Conservation (phyloP, 192 early-diverging fungal species). For the Entomortierella chlamydospora region DNA sequence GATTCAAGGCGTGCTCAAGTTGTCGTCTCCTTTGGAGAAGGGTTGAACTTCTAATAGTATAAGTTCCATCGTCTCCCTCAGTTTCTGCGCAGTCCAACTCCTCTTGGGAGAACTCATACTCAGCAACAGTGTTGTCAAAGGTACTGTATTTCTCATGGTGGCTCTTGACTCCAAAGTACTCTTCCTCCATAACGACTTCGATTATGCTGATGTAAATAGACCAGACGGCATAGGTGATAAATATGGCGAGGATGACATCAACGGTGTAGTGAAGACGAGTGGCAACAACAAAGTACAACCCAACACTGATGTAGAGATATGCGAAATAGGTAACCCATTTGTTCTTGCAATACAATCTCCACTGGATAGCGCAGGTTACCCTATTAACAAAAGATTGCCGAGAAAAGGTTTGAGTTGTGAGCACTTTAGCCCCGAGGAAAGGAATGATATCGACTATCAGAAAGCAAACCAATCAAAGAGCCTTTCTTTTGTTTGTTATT, state of each 20-base stretch:
- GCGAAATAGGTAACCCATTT: conserved; percentile 50
- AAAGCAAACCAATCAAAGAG: no score
- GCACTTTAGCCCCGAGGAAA: no score
- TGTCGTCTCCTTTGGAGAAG: conserved; percentile 4
- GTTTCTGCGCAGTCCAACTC: conserved; percentile 7
- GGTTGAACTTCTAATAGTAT: neutral
- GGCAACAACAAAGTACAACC: conserved; percentile 52
- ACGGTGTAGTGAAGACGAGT: conserved; percentile 59
- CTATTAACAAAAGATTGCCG: conserved; percentile 5
- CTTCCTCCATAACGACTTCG: conserved; percentile 53
- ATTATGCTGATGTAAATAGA: conserved; percentile 65
- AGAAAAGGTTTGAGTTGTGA: no score
- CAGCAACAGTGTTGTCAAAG: conserved; percentile 15
- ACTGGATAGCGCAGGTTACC: conserved; percentile 53
- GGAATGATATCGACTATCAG: no score
- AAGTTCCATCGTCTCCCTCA: conserved; percentile 10
- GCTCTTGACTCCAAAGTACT: conserved; percentile 50
- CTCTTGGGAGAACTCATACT: conserved; percentile 17
- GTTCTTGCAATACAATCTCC: conserved; percentile 56
- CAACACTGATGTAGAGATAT: conserved; percentile 50
- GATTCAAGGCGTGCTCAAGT: conserved; percentile 29
- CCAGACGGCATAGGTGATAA: conserved; percentile 67
- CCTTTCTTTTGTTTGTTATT: no score
- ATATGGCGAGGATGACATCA: conserved; percentile 55
- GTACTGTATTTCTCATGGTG: conserved; percentile 39